These are phyloP conservation scores for Panicum virgatum DNA, from an alignment of 202 grass and related monocot genomes.

Conservation along the genomic window DNA sequence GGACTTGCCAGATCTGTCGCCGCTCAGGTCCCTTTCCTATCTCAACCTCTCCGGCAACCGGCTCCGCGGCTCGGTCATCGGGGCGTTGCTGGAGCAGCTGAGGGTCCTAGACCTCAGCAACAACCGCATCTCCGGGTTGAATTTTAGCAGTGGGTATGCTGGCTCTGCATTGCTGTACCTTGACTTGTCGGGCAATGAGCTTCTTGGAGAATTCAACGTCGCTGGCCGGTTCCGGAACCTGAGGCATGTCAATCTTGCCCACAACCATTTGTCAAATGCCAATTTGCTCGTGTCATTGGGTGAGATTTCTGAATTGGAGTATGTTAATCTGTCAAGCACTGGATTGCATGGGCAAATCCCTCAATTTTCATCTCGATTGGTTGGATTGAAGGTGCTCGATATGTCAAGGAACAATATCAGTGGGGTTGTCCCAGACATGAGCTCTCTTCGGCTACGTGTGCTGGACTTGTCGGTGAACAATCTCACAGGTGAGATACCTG, in stretches of 20 bases:
- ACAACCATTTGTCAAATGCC: slow-evolving; percentile 59
- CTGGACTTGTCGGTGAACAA: slow-evolving; percentile 92
- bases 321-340: slow-evolving; percentile 89
- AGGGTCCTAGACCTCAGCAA: slow-evolving; percentile 79
- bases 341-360: slow-evolving; percentile 64
- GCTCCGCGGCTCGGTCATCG: slow-evolving; percentile 36
- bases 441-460: slow-evolving; percentile 42
- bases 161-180: slow-evolving; percentile 72
- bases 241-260: slow-evolving; percentile 86
- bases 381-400: slow-evolving; percentile 73
- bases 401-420: slow-evolving; percentile 79
- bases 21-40: slow-evolving; percentile 56
- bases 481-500: slow-evolving; percentile 85
- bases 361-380: slow-evolving; percentile 51
- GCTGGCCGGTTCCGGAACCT: slow-evolving; percentile 38
- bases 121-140: slow-evolving; percentile 70
- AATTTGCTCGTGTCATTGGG: slow-evolving; percentile 47
- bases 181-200: slow-evolving; percentile 80
- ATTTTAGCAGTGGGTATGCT: slow-evolving; percentile 54
- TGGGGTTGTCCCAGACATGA: slow-evolving; percentile 70
- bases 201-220: slow-evolving; percentile 56
- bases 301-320: slow-evolving; percentile 62
- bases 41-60: slow-evolving; percentile 86
- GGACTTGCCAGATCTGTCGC: slow-evolving; percentile 58
- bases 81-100: slow-evolving; percentile 58